Conservation (phyloP, 768 basidiomycete species). For the Lentinus tigrinus region DNA sequence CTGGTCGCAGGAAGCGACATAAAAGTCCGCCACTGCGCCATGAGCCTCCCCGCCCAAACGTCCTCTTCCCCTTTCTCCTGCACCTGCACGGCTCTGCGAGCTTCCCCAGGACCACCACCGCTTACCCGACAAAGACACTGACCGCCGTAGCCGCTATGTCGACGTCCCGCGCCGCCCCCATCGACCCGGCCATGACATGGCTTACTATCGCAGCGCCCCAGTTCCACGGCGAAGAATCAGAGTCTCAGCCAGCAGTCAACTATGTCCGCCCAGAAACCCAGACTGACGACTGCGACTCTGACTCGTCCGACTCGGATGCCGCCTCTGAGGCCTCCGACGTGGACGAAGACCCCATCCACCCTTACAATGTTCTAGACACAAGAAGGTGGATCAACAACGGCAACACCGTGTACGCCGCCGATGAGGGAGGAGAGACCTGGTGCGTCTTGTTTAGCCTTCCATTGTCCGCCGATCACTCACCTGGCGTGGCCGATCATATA, state of each 20-base stretch:
- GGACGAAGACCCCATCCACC: slow-evolving; percentile 11
- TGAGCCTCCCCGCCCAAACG: slow-evolving; percentile 1
- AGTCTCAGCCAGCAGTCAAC: not conserved
- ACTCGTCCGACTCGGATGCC: not conserved
- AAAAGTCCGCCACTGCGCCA: slow-evolving; percentile 5
- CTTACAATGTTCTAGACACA: slow-evolving; percentile 11
- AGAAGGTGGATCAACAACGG: slow-evolving; percentile 10
- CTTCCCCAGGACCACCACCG: not conserved
- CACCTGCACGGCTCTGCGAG: not conserved
- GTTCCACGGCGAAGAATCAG: slow-evolving; percentile 1
- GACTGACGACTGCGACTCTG: slow-evolving; percentile 2
- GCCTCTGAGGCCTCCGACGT: slow-evolving; percentile 8
- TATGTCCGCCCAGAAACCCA: not conserved
- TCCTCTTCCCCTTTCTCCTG: not conserved
- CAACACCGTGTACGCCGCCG: slow-evolving; percentile 12
- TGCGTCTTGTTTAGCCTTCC: not conserved
- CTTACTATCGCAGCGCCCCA: no score
- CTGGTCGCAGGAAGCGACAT: not conserved
- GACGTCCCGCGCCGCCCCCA: not conserved
- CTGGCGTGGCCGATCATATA: not conserved
- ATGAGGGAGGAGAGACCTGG: slow-evolving; percentile 7
- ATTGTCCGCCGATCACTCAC: slow-evolving; percentile 4
- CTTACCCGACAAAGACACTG: not conserved
- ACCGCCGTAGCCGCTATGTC: not conserved
- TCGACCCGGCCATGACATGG: no score